A percentile compares a stretch with the other conserved stretches of the same genome.
Conservation (phyloP, 441 rosid species). For the Mallotus repandus region DNA sequence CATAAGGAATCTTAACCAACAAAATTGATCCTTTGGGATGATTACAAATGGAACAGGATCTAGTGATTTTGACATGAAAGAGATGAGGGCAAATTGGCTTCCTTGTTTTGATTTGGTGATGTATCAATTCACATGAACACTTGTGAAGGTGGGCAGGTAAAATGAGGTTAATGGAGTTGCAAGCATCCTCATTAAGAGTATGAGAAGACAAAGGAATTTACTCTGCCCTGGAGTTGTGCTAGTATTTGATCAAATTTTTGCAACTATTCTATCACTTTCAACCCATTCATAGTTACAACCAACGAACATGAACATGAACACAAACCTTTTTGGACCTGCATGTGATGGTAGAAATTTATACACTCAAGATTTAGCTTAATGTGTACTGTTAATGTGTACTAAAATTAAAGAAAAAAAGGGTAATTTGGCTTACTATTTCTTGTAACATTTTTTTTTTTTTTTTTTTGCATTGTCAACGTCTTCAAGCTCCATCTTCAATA, state of each 20-base stretch:
- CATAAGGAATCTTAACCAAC: neutral
- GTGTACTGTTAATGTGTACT: too few relatives aligned
- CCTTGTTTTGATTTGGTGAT: neutral
- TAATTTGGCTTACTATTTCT: neutral
- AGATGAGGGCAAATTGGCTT: neutral
- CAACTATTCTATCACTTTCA: neutral
- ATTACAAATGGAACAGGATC: neutral
- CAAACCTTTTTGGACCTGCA: neutral
- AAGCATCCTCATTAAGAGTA: neutral
- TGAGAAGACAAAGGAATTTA: neutral
- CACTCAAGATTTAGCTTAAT: too few relatives aligned
- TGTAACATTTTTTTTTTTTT: neutral
- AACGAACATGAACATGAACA: neutral
- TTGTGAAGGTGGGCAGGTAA: neutral
- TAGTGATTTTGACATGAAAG: neutral
- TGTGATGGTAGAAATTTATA: too few relatives aligned
- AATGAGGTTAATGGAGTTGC: neutral
- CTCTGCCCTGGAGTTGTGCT: neutral
- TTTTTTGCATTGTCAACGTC: neutral
- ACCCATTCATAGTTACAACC: neutral
- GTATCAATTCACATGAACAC: neutral
- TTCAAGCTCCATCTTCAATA: neutral
- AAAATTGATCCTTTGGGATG: neutral
- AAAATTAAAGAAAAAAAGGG: neutral
- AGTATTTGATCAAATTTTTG: neutral